A percentile compares a stretch with the other conserved stretches of the same genome.
These are phyloP conservation scores for Phtheirospermum japonicum DNA, from an alignment of 257 asterid genomes.

Conservation along the genomic window DNA sequence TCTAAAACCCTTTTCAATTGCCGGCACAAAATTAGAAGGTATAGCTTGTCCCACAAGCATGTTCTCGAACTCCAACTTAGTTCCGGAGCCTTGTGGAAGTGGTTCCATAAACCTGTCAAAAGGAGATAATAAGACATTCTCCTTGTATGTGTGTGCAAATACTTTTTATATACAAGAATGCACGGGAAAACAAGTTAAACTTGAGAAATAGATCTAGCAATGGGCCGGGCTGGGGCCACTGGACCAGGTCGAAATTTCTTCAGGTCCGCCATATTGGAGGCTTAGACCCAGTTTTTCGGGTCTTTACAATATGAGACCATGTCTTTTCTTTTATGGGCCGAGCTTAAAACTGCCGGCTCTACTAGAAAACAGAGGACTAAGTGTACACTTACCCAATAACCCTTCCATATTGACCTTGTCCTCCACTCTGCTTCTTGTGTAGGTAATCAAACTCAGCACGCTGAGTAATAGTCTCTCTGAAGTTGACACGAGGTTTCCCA, in stretches of 20 bases:
- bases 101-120: constrained; percentile 80
- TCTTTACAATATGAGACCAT: too few species aligned
- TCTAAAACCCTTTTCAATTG: constrained; percentile 94
- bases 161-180: neutral
- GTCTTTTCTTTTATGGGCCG: too few species aligned
- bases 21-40: constrained; percentile 89
- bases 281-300: too few species aligned
- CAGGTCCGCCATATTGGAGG: too few species aligned
- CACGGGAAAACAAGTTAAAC: neutral
- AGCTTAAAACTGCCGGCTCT: too few species aligned
- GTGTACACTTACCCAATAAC: constrained; percentile 68
- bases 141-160: too few species aligned
- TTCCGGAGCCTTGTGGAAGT: constrained; percentile 69
- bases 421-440: constrained; percentile 99
- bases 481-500: constrained; percentile 99
- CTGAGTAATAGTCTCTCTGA: constrained; percentile 93
- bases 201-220: too few species aligned
- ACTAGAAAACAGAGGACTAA: neutral
- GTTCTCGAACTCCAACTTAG: constrained; percentile 87
- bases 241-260: too few species aligned
- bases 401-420: constrained; percentile 97
- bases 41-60: constrained; percentile 83
- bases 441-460: constrained; percentile 90
- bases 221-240: too few species aligned
- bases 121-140: too few species aligned